Evolutionary conservation across 129 eudicot species (phyloP), one percentile per base, ranked within the genome.

Genomic region (Flaveria brownii): DNA sequence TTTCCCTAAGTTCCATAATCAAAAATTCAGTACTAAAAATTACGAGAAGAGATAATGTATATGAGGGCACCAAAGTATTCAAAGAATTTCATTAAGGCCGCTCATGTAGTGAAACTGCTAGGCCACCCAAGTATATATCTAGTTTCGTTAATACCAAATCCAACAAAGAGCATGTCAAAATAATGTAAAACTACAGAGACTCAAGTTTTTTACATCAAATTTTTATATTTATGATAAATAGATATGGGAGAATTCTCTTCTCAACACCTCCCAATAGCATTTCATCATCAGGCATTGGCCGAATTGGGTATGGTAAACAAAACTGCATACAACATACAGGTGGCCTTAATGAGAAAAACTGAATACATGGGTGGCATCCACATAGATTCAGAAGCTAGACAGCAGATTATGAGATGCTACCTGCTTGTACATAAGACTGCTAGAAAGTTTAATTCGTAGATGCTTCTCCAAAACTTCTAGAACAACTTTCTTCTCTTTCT

Each of bases 381-480:
- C 62, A 56, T 18, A 56, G 28, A 18, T 33, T 33, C 20, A 55
- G 18, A 41, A 72, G 77, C 49, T 54, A 55, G 67, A 72, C 46
- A 33, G 62, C 50, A 16, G 46, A 47, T 28, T 47, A 28, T 50
- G 36, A 42, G 36, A 69, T 4, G 9, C 61, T 67, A 87, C 98
- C 96, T 86, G 89, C 75, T 84, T 89, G 83, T 86, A 95, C 81
- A 91, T 73, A 68, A 65, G 74, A 63, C 83, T 84, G 18, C 68
- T 76, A 78, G 82, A 62, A 76, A 94, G 84, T 75, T 86, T 87
- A 52, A 89, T 79, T 46, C 86, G 80, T 16, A 95, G 78, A 25
- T 80, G 86, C 69, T 81, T 87, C 86, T 91, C 88, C 81, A 95
- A 56, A 84, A 91, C 94, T 81, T 85, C 96, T 76, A 80, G 91